These are phyloP conservation scores for Cardamine occulta DNA, from an alignment of 345 rosid genomes.

Conservation along the genomic window DNA sequence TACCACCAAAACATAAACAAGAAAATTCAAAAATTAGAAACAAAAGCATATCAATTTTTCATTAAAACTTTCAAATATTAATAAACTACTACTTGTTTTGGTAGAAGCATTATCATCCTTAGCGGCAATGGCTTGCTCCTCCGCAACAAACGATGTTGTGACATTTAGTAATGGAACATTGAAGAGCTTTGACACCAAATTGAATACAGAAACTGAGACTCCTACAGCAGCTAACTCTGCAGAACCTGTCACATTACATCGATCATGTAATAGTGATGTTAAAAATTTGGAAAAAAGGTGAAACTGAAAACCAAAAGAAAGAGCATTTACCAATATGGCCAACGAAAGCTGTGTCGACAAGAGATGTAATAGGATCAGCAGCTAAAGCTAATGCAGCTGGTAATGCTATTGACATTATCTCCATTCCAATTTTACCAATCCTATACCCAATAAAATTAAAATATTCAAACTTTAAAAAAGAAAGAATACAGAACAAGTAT, in stretches of 20 bases:
- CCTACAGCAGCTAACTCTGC: slow-evolving; percentile 93
- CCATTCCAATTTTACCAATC: slow-evolving; percentile 66
- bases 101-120: slow-evolving; percentile 35
- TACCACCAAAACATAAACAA: background rate
- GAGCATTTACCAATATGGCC: slow-evolving; percentile 76
- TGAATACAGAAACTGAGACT: slow-evolving; percentile 79
- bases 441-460: slow-evolving; percentile 44
- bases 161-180: slow-evolving; percentile 88
- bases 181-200: slow-evolving; percentile 83
- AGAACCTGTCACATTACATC: slow-evolving; percentile 56
- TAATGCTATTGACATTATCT: slow-evolving; percentile 79
- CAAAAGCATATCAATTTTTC: background rate
- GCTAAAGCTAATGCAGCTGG: slow-evolving; percentile 96
- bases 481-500: background rate
- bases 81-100: slow-evolving; percentile 31
- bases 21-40: background rate
- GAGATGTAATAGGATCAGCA: slow-evolving; percentile 84
- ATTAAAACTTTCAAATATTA: background rate
- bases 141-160: slow-evolving; percentile 93
- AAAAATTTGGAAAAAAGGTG: background rate
- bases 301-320: background rate
- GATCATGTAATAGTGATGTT: background rate
- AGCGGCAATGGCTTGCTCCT: slow-evolving; percentile 64
- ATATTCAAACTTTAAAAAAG: background rate
- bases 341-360: slow-evolving; percentile 85